phyloP scores from a whole-genome alignment of 192 early-diverging fungal species.

The Phycomyces nitens region DNA sequence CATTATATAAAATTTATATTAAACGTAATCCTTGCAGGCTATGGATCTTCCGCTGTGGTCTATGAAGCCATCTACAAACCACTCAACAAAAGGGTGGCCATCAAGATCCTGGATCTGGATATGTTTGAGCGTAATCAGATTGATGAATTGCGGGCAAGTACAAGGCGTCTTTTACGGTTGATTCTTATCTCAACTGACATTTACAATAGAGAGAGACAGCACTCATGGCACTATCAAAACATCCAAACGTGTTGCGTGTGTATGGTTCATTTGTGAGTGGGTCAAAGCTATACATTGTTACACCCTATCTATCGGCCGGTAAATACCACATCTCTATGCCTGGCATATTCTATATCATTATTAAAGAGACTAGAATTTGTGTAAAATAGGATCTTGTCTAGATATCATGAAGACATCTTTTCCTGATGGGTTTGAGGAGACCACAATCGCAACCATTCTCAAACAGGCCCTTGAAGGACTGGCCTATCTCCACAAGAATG shows the following conservation, averaged over 20 bases:
- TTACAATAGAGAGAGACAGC: constrained; percentile 69
- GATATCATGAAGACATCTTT: constrained; percentile 86
- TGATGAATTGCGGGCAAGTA: constrained; percentile 75
- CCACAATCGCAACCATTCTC: constrained; percentile 73
- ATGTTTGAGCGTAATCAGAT: constrained; percentile 90
- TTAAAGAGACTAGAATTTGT: not conserved
- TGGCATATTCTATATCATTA: too few species aligned
- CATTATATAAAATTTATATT: not conserved
- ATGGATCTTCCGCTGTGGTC: constrained; percentile 83
- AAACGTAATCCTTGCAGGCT: constrained; percentile 44
- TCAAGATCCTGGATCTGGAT: constrained; percentile 88
- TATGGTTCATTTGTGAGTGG: constrained; percentile 82
- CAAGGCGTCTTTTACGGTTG: not conserved
- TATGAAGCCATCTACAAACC: constrained; percentile 78
- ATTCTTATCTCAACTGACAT: not conserved
- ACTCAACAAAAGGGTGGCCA: constrained; percentile 62
- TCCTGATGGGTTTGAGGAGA: constrained; percentile 79
- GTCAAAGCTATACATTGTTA: constrained; percentile 76
- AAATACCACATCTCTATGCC: too few species aligned
- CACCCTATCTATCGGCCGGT: constrained; percentile 71
- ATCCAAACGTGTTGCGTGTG: constrained; percentile 77
- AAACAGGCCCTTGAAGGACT: constrained; percentile 71
- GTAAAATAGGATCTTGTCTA: constrained; percentile 65
- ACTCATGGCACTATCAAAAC: constrained; percentile 82
- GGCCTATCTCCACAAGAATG: constrained; percentile 60